Percentiles rank a stretch among this genome's conserved stretches.
These are phyloP conservation scores for Monoraphidium neglectum DNA, from an alignment of 139 green algal species.

Conservation along the genomic window DNA sequence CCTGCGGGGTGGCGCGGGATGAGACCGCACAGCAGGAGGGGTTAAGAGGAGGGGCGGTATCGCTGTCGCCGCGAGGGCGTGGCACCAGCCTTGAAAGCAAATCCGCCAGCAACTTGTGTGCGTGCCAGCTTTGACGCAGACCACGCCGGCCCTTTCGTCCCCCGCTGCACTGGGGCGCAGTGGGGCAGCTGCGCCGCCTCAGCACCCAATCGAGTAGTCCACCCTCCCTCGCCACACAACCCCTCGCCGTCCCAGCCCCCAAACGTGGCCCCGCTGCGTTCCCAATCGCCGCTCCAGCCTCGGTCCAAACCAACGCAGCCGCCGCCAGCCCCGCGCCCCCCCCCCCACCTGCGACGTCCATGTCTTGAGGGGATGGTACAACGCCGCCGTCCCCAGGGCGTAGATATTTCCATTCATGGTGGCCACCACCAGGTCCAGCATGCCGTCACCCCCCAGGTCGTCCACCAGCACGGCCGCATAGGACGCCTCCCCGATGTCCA, in stretches of 20 bases:
- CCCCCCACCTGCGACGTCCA: slow-evolving; percentile 56
- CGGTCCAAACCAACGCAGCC: too few relatives aligned
- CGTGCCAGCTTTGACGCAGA: too few relatives aligned
- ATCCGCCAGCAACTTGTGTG: too few relatives aligned
- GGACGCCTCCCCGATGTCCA: slow-evolving; percentile 91
- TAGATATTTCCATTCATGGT: slow-evolving; percentile 98
- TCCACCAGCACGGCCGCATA: slow-evolving; percentile 91
- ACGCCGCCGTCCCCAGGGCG: slow-evolving; percentile 70
- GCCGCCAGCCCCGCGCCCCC: background rate
- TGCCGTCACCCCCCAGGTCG: slow-evolving; percentile 82
- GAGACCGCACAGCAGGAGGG: slow-evolving; percentile 10
- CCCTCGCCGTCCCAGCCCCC: too few relatives aligned
- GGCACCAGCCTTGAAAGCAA: background rate
- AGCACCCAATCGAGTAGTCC: too few relatives aligned
- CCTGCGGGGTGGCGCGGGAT: slow-evolving; percentile 56
- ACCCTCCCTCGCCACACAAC: too few relatives aligned
- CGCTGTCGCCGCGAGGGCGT: background rate
- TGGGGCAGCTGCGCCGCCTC: too few relatives aligned
- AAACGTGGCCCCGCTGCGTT: too few relatives aligned
- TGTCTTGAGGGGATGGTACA: slow-evolving; percentile 81
- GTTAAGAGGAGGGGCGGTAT: background rate
- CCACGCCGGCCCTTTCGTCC: too few relatives aligned
- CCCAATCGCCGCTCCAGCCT: too few relatives aligned
- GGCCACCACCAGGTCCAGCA: slow-evolving; percentile 86
- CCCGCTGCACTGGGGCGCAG: too few relatives aligned